Conservation (phyloP, 371 early-diverging fungal species). For the Zopfochytrium polystomum region DNA sequence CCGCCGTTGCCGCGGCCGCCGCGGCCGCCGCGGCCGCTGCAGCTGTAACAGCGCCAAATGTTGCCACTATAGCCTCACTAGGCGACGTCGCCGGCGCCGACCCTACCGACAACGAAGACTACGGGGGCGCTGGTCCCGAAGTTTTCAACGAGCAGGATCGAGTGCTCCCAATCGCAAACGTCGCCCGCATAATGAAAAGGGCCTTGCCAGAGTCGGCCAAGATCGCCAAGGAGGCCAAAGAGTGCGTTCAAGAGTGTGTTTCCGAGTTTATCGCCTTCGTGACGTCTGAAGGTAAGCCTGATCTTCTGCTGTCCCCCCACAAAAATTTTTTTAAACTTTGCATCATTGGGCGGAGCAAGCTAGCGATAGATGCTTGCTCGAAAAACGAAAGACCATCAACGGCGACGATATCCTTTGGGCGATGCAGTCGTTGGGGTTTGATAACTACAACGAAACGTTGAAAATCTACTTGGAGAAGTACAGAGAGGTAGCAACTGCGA, state of each 20-base stretch:
- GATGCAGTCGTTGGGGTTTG: slow-evolving; percentile 98
- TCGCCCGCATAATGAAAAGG: slow-evolving; percentile 98
- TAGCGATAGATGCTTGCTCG: slow-evolving; percentile 90
- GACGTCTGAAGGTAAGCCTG: slow-evolving; percentile 84
- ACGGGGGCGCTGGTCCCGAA: slow-evolving; percentile 3
- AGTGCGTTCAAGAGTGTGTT: slow-evolving; percentile 97
- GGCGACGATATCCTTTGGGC: slow-evolving; percentile 99
- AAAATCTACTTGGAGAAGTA: slow-evolving; percentile 90
- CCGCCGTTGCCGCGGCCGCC: too few relatives aligned
- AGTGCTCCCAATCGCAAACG: slow-evolving; percentile 92
- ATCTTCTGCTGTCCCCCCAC: neutral
- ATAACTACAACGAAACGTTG: slow-evolving; percentile 94
- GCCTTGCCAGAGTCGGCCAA: slow-evolving; percentile 97
- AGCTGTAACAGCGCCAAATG: too few relatives aligned
- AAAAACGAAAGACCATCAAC: slow-evolving; percentile 98
- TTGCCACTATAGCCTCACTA: too few relatives aligned
- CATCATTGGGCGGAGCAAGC: slow-evolving; percentile 50
- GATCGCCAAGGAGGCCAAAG: slow-evolving; percentile 98
- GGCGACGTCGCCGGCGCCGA: too few relatives aligned
- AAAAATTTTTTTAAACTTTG: neutral
- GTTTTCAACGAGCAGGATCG: slow-evolving; percentile 99
- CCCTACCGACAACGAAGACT: neutral
- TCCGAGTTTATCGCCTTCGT: slow-evolving; percentile 99
- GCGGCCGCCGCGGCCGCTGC: too few relatives aligned
- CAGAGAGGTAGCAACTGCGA: slow-evolving; percentile 58